phyloP scores from a whole-genome alignment of 345 rosid species.

The Psidium friedrichsthalianum region DNA sequence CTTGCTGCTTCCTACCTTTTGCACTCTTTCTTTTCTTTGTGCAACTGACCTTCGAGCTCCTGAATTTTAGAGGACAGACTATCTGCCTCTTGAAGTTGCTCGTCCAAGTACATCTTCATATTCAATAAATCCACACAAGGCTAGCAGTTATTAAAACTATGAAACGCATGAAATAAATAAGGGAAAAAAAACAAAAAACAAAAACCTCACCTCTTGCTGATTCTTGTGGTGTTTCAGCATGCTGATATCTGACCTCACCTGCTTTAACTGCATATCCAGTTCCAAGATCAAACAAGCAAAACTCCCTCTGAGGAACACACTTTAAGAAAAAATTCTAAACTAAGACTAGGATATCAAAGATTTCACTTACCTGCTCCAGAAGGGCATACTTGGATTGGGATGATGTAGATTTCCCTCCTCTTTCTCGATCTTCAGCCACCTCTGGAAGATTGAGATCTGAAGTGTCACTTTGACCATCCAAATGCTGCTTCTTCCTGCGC shows the following conservation, averaged over 20 bases:
- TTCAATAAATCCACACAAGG: background rate
- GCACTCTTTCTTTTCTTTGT: constrained; percentile 65
- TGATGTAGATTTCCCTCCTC: constrained; percentile 27
- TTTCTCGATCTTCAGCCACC: constrained; percentile 34
- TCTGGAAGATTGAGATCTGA: constrained; percentile 42
- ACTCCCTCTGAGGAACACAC: background rate
- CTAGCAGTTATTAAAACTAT: background rate
- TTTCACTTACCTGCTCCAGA: constrained; percentile 54
- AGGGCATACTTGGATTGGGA: constrained; percentile 31
- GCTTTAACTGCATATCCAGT: constrained; percentile 45
- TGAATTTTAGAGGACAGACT: constrained; percentile 54
- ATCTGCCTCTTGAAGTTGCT: constrained; percentile 59
- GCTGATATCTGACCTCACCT: constrained; percentile 35
- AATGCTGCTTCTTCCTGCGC: constrained; percentile 33
- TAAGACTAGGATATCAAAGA: background rate
- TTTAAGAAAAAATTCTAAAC: background rate
- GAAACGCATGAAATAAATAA: background rate
- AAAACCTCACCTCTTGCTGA: constrained; percentile 44
- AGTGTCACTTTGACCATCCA: constrained; percentile 45
- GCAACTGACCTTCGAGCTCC: constrained; percentile 65
- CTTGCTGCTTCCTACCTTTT: constrained; percentile 36
- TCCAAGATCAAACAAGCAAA: background rate
- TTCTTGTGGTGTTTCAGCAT: constrained; percentile 35
- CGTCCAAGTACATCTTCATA: constrained; percentile 41
- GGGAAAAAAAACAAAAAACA: background rate